Base-by-base conservation (phyloP, 2,329 filamentous ascomycete genomes). In the Paracorniculantispora psalliotae region DNA sequence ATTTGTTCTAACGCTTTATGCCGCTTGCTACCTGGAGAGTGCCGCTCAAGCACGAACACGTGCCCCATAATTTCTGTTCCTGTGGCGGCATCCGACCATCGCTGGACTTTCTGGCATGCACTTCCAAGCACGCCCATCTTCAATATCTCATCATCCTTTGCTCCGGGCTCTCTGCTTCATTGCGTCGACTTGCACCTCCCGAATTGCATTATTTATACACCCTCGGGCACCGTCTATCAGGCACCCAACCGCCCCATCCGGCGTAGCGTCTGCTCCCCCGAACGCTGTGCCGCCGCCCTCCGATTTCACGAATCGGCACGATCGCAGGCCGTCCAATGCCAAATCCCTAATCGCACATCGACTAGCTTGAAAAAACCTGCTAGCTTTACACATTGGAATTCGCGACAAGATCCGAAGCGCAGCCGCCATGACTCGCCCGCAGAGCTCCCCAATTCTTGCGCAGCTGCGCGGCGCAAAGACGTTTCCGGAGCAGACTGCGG, bases 401-500 rank as follows among this genome's bases (percentile, higher is more conserved):
- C 26, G 28, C 26, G 17, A 43, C 26, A 19, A 21, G 23, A 19
- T n/a, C 12, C 10, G 6, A 30, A 28, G 2, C 10, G 21, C 19
- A 30, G n/a, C 43, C 54, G 62, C 66, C 65, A 87, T 87, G 84
- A 81, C 81, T 67, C 77, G 78, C 66, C 72, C 78, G 60, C 77
- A 79, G 64, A 77, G 71, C 59, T 77, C 80, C 53, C 77, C 82
- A 56, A 79, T 86, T 64, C 74, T 86, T 53, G 73, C 79, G 59
- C 81, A 85, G 69, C 76, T 89, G 59, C 79, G 79, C 63, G 80
- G 76, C 66, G 80, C 86, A 10, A 78, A 75, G 63, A 78, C 75
- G 37, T 70, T 75, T 49, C 64, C 73, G 23, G 82, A 86, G 63
- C 82, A 83, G 66, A 76, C 83, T 43, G 76, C 79, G 26, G 83